phyloP scores from a whole-genome alignment of 2,329 filamentous ascomycete species.

The Aureobasidium sp. region DNA sequence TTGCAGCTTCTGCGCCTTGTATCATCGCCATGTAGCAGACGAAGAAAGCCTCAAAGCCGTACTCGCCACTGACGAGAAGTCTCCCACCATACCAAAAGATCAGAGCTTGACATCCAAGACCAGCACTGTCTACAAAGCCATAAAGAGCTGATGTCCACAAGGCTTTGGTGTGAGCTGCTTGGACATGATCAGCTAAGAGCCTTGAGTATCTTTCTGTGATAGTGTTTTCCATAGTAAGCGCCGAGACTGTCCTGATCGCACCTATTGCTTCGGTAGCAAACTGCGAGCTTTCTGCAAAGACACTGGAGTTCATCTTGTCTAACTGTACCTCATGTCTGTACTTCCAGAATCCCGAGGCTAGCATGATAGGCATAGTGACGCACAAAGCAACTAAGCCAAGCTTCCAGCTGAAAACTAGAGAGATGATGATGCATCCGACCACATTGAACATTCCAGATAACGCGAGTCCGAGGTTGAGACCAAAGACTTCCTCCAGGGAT shows the following conservation, averaged over 20 bases:
- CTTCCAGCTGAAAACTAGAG: slow-evolving; percentile 30
- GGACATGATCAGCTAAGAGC: slow-evolving; percentile 50
- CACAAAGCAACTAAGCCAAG: slow-evolving; percentile 27
- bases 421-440: slow-evolving; percentile 37
- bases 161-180: slow-evolving; percentile 48
- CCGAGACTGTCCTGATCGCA: slow-evolving; percentile 39
- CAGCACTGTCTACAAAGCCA: slow-evolving; percentile 54
- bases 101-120: slow-evolving; percentile 38
- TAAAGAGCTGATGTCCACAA: slow-evolving; percentile 52
- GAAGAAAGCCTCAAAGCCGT: slow-evolving; percentile 40
- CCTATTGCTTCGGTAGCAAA: slow-evolving; percentile 29
- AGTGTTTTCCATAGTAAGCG: slow-evolving; percentile 54
- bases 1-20: slow-evolving; percentile 33
- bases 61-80: slow-evolving; percentile 25
- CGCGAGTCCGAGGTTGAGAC: slow-evolving; percentile 33
- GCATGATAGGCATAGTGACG: slow-evolving; percentile 48
- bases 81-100: slow-evolving; percentile 30
- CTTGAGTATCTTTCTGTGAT: slow-evolving; percentile 49
- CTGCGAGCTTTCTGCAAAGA: slow-evolving; percentile 36
- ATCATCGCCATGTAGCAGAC: slow-evolving; percentile 21
- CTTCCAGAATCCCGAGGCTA: slow-evolving; percentile 27
- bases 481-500: slow-evolving; percentile 38
- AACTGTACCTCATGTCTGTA: slow-evolving; percentile 43
- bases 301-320: slow-evolving; percentile 21
- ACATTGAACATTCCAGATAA: slow-evolving; percentile 44